Evolutionary conservation across 2,329 filamentous ascomycete species (phyloP), one percentile per base, ranked within the genome.

Genomic region (Apiospora aurea): DNA sequence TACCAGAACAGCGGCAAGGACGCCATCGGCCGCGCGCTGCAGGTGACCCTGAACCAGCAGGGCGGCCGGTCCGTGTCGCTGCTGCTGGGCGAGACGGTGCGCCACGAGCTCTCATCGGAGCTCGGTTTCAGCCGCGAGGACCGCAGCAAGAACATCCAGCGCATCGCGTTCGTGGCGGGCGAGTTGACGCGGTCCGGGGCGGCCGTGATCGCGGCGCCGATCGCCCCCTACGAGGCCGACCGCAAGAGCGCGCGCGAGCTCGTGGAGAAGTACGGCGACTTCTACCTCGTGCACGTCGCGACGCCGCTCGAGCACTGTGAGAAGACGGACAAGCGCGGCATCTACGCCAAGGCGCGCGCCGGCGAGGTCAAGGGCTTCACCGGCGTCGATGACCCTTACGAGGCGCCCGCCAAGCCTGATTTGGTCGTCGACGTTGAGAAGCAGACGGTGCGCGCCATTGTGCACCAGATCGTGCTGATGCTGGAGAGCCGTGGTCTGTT

Each of bases 311-410:
- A 97, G 85, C 91, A 96, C 86, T 94, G 92, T 81, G 96, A 99
- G 89, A 94, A 94, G 90, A 98, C 94, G 43, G 96, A 99, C 84
- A 95, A 94, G 87, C 89, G 93, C 74, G 96, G 96, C 73, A 92
- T 97, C 80, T 99, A 98, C 84, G 89, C 89, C 76, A 90, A 90
- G 81, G 96, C 96, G 53, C 90, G 96, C 74, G 89, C 87, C 26
- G 96, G 96, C 72, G 93, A 97, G 86, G 97, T 99, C 84, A 96
- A 95, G 90, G 95, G 95, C 75, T 99, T 99, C 89, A 99, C 96
- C 10, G 96, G 96, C 79, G 95, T 99, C 72, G 96, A 98, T 81
- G 96, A 98, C 86, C 95, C 96, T 68, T 99, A 99, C 81, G 96
- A 99, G 91, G 81, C 83, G 29, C 96, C 96, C 13, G 79, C 84